Conservation (phyloP, 169 alveolate species). For the Plasmodium chabaudi region DNA sequence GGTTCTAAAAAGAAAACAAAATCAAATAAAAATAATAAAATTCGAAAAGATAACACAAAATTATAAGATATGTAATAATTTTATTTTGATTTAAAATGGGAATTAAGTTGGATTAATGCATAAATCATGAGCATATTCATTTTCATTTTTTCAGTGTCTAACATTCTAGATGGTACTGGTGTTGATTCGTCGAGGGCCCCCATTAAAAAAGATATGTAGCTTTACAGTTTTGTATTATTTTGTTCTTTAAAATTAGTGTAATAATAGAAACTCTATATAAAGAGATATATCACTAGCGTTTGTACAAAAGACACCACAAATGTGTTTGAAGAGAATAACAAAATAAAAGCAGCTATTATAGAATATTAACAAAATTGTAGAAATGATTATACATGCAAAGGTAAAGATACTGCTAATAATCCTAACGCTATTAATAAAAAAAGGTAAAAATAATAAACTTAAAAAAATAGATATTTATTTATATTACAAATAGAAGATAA, state of each 20-base stretch:
- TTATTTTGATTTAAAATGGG: too few relatives aligned
- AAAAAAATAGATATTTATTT: constrained; percentile 17
- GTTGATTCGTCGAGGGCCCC: constrained; percentile 77
- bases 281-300: background rate
- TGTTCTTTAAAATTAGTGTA: constrained; percentile 9
- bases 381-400: background rate
- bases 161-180: constrained; percentile 77
- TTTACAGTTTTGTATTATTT: too few relatives aligned
- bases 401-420: background rate
- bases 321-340: constrained; percentile 13
- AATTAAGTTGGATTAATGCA: too few relatives aligned
- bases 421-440: constrained; percentile 12
- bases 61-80: background rate
- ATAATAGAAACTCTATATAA: background rate
- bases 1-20: constrained; percentile 78
- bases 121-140: too few relatives aligned
- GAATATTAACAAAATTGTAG: background rate
- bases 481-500: constrained; percentile 13
- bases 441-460: constrained; percentile 2
- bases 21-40: background rate
- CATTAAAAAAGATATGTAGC: constrained; percentile 16
- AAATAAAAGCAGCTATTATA: background rate
- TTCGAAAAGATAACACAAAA: background rate
- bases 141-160: constrained; percentile 10
- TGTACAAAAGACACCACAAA: constrained; percentile 16